Base-by-base conservation (phyloP, 2,329 filamentous ascomycete species). In the Neonectria punicea region DNA sequence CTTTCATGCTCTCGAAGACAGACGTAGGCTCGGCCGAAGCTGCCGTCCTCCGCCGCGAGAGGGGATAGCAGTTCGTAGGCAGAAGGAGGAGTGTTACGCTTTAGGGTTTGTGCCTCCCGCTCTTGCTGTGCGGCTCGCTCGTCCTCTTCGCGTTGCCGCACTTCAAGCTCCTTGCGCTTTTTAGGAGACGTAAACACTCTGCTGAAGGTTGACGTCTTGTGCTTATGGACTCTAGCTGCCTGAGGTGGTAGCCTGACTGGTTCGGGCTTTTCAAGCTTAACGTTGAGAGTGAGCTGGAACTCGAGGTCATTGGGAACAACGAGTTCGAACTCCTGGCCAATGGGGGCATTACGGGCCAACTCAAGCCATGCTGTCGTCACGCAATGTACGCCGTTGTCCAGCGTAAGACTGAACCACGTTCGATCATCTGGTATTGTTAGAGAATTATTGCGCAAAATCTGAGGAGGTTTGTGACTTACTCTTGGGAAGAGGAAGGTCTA, bases 371-470 rank as follows among this genome's bases (percentile, higher is more conserved):
- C 91, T 4, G 96, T 99, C 0, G 96, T 99, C 16, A 99, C 96
- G 75, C 96, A 99, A 78, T 99, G 96, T 1, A 99, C 89, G 28
- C 96, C 96, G 70, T 99, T 99, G 80, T 99, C 96, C n/a, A 99
- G 87, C 0, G 96, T 99, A 11, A 99, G 87, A 73, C 95, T 94
- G 82, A 99, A 99, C 87, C 93, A 96, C 3, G 93, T 93, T 59
- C 93, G 90, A 80, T 98, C 94, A 75, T 92, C 93, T 96, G 69
- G 8, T 53, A 6, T 49, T 57, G 74, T 80, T 68, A 80, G 76
- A 18, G 20, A 25, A 20, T 9, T 3, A 22, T 11, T 14, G 34
- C 6, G 22, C 13, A 9, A 3, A 22, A 16, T 34, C 22, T 28
- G 14, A 39, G 13, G 36, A 25, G 11, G 4, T 7, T 14, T 10